These are phyloP conservation scores for Cryptococcus wingfieldii DNA, from an alignment of 1,284 basidiomycete species.

Conservation along the genomic window DNA sequence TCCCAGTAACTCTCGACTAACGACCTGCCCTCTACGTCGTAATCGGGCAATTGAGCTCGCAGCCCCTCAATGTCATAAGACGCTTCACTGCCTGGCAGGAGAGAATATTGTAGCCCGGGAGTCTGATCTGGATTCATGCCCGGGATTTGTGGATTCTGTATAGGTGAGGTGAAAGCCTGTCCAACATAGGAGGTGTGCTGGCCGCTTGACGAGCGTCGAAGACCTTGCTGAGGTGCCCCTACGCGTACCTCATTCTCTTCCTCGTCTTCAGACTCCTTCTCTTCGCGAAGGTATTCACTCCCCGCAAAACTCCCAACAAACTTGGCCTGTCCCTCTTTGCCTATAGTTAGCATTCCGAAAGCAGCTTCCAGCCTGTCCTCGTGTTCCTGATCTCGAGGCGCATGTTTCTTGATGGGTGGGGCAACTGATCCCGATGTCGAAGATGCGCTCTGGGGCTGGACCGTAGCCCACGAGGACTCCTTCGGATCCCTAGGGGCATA, in stretches of 20 bases:
- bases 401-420: conserved; percentile 5
- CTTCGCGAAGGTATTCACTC: conserved; percentile 38
- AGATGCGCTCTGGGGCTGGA: not conserved
- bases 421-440: too few species aligned
- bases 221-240: not conserved
- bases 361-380: conserved; percentile 34
- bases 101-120: conserved; percentile 8
- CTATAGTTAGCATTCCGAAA: conserved; percentile 45
- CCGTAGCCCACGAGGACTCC: conserved; percentile 6
- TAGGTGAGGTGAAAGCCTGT: conserved; percentile 15
- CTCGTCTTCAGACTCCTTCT: conserved; percentile 10
- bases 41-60: conserved; percentile 36
- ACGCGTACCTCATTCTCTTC: not conserved
- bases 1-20: conserved; percentile 44
- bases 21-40: conserved; percentile 34
- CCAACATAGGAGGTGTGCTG: not conserved
- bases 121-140: conserved; percentile 2
- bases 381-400: conserved; percentile 8
- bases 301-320: conserved; percentile 44
- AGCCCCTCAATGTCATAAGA: conserved; percentile 23
- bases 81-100: conserved; percentile 12
- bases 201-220: too few species aligned
- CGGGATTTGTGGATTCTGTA: conserved; percentile 6
- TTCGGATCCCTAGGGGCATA: conserved; percentile 25
- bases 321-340: conserved; percentile 35